phyloP scores from a whole-genome alignment of 2,329 filamentous ascomycete species.

The Pseudocercospora pini-densiflorae region DNA sequence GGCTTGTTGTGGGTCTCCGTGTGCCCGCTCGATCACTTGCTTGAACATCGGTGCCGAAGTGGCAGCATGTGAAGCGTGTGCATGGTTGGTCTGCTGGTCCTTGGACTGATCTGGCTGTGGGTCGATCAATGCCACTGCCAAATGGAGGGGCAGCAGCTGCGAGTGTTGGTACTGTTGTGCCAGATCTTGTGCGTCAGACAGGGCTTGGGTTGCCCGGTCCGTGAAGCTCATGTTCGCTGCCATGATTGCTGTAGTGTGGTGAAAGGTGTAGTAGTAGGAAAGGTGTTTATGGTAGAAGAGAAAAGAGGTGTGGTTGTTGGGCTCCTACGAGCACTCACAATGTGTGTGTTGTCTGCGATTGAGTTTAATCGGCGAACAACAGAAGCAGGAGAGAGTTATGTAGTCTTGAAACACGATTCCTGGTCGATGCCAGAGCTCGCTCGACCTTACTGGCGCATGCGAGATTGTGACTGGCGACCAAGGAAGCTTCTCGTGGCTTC shows the following conservation, averaged over 20 bases:
- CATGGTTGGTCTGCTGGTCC: constrained; percentile 69
- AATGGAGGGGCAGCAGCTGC: constrained; percentile 86
- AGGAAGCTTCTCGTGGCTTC: constrained; percentile 2
- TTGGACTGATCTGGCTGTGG: constrained; percentile 74
- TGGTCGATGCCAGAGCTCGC: constrained; percentile 6
- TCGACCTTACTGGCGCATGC: constrained; percentile 13
- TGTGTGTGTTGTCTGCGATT: constrained; percentile 14
- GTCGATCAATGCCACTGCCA: constrained; percentile 81
- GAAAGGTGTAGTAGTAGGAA: constrained; percentile 8
- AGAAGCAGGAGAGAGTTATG: constrained; percentile 15
- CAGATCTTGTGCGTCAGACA: constrained; percentile 85
- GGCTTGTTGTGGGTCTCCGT: constrained; percentile 88
- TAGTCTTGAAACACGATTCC: constrained; percentile 6
- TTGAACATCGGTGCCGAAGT: constrained; percentile 79
- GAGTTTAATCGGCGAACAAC: background rate
- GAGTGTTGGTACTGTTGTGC: constrained; percentile 90
- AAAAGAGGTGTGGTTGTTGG: constrained; percentile 9
- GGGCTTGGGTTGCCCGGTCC: constrained; percentile 85
- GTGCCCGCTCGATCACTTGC: constrained; percentile 90
- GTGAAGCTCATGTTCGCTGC: constrained; percentile 87
- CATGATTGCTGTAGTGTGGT: constrained; percentile 57
- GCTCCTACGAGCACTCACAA: constrained; percentile 18
- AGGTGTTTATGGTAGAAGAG: constrained; percentile 12
- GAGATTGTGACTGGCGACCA: background rate
- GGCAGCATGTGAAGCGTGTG: constrained; percentile 68